These are phyloP conservation scores for Trichoderma atroviride DNA, from an alignment of 2,329 filamentous ascomycete species.

Conservation along the genomic window DNA sequence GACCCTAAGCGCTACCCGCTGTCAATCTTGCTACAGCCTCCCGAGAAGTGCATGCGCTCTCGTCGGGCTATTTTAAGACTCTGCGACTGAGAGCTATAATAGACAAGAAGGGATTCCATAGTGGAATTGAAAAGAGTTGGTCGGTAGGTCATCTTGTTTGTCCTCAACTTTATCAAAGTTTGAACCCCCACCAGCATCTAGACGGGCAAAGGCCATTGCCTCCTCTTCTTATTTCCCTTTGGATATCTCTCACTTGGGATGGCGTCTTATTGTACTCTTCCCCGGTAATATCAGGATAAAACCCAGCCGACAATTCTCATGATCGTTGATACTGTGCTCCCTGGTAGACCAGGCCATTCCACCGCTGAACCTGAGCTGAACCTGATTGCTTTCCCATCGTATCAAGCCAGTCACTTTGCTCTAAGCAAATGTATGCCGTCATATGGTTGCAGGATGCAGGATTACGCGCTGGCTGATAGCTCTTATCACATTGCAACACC, in stretches of 20 bases:
- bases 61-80: constrained; percentile 48
- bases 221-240: constrained; percentile 15
- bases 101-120: constrained; percentile 39
- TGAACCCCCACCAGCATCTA: constrained; percentile 24
- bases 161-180: constrained; percentile 38
- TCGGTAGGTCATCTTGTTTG: constrained; percentile 34
- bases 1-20: constrained; percentile 63
- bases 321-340: constrained; percentile 31
- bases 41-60: constrained; percentile 45
- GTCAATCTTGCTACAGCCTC: constrained; percentile 58
- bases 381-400: constrained; percentile 36
- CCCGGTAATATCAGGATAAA: constrained; percentile 23
- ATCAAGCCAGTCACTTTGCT: constrained; percentile 35
- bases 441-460: constrained; percentile 20
- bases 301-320: constrained; percentile 23
- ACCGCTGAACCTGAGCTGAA: constrained; percentile 34
- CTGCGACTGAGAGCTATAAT: constrained; percentile 52
- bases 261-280: constrained; percentile 14
- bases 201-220: constrained; percentile 19
- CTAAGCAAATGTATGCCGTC: constrained; percentile 29
- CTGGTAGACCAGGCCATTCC: constrained; percentile 33
- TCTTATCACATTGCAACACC: constrained; percentile 29
- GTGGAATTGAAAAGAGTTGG: constrained; percentile 36
- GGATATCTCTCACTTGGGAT: constrained; percentile 17
- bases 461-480: constrained; percentile 20